Percentiles rank a stretch among this genome's conserved stretches.
phyloP scores from a whole-genome alignment of 1,284 basidiomycete genomes.

The Acaromyces ingoldii region DNA sequence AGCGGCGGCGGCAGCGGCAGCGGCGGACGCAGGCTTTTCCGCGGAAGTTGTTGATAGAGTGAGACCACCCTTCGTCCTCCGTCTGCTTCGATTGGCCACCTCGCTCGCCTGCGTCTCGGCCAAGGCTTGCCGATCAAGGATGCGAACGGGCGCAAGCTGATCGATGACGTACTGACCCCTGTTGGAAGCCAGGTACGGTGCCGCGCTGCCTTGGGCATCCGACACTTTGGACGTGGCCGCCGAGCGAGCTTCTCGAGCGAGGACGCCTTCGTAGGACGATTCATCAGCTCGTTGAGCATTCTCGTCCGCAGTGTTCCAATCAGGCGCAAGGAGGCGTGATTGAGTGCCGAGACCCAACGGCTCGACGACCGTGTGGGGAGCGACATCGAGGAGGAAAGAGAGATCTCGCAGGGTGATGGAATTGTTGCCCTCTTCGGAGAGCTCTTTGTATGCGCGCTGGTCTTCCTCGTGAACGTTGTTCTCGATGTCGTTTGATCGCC shows the following conservation, averaged over 20 bases:
- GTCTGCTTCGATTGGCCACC: neutral
- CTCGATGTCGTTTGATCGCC: slow-evolving; percentile 12
- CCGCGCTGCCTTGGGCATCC: slow-evolving; percentile 7
- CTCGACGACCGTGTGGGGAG: slow-evolving; percentile 44
- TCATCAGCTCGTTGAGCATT: slow-evolving; percentile 10
- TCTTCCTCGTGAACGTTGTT: slow-evolving; percentile 9
- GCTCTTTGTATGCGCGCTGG: slow-evolving; percentile 1
- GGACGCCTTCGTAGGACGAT: slow-evolving; percentile 10
- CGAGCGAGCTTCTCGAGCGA: slow-evolving; percentile 14
- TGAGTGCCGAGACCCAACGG: slow-evolving; percentile 44
- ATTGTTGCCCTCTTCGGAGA: slow-evolving; percentile 1
- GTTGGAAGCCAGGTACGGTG: slow-evolving; percentile 5
- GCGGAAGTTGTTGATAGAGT: neutral
- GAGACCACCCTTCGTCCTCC: slow-evolving; percentile 11
- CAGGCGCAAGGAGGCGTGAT: slow-evolving; percentile 41
- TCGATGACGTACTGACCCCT: slow-evolving; percentile 40
- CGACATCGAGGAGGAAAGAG: slow-evolving; percentile 36
- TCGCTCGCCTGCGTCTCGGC: slow-evolving; percentile 22
- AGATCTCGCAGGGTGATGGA: slow-evolving; percentile 39
- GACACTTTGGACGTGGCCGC: slow-evolving; percentile 35
- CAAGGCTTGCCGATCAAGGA: slow-evolving; percentile 35
- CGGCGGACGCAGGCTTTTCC: slow-evolving; percentile 14
- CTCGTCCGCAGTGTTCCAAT: slow-evolving; percentile 18
- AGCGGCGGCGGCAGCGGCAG: neutral
- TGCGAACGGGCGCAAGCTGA: slow-evolving; percentile 31